Conservation (phyloP, 441 rosid species). For the Sinapis alba region DNA sequence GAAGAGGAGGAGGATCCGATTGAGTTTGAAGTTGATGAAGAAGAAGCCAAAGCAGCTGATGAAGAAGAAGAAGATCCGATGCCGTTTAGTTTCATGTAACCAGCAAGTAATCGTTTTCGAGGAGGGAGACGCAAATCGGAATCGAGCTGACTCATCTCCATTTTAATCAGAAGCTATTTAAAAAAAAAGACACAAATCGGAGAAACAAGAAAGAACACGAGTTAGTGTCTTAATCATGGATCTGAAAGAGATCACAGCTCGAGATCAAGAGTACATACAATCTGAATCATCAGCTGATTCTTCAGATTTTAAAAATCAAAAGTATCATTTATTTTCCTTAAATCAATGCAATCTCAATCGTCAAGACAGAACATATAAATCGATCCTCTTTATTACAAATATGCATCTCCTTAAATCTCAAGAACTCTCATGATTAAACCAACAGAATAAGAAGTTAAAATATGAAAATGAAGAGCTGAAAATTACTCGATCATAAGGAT, state of each 20-base stretch:
- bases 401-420: neutral
- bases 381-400: neutral
- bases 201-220: conserved; percentile 21
- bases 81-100: conserved; percentile 76
- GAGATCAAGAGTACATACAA: neutral
- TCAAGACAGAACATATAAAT: neutral
- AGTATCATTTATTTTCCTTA: neutral
- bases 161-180: neutral
- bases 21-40: conserved; percentile 50
- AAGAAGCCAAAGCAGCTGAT: conserved; percentile 30
- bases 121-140: conserved; percentile 90
- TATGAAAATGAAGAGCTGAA: neutral
- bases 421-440: neutral
- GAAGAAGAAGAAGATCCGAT: conserved; percentile 46
- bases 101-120: conserved; percentile 86
- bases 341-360: conserved; percentile 8
- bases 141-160: conserved; percentile 84
- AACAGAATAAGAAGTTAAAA: neutral
- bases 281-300: neutral
- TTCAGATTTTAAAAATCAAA: neutral
- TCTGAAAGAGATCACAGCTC: conserved; percentile 16
- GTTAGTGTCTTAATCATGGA: neutral
- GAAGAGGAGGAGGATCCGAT: conserved; percentile 38
- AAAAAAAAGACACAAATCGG: neutral
- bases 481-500: conserved; percentile 8